These are phyloP conservation scores for Rhizopus delemar DNA, from an alignment of 371 early-diverging fungal genomes.

Conservation along the genomic window DNA sequence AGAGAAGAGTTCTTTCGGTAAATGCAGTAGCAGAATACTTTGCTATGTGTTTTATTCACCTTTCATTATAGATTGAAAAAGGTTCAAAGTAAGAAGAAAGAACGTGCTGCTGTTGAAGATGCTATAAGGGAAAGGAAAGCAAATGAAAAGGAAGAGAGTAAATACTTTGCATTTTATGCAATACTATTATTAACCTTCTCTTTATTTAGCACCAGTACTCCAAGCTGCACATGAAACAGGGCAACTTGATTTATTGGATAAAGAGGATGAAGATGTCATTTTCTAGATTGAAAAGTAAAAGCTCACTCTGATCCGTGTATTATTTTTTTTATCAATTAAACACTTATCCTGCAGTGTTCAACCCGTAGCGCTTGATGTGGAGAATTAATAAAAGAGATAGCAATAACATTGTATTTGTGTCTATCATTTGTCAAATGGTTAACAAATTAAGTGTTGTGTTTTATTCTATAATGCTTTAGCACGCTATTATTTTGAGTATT, in stretches of 20 bases:
- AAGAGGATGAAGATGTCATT: slow-evolving; percentile 67
- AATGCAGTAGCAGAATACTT: background rate
- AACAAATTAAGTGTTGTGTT: too few species aligned
- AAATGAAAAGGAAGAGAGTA: slow-evolving; percentile 23
- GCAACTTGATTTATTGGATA: slow-evolving; percentile 47
- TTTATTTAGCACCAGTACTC: slow-evolving; percentile 23
- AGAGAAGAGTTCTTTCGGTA: slow-evolving; percentile 99
- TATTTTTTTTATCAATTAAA: background rate
- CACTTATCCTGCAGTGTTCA: background rate
- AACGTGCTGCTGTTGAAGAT: slow-evolving; percentile 26
- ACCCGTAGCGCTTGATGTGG: background rate
- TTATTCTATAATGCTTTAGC: too few species aligned
- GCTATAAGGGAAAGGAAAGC: slow-evolving; percentile 41
- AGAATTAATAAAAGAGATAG: too few species aligned
- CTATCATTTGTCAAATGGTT: too few species aligned
- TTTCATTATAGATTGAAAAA: slow-evolving; percentile 83
- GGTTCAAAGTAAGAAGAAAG: slow-evolving; percentile 97
- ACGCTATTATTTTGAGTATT: too few species aligned
- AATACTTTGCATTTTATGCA: background rate
- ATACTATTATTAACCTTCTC: background rate
- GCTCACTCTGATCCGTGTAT: too few species aligned
- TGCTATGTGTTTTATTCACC: background rate
- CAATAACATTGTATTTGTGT: too few species aligned
- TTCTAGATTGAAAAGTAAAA: slow-evolving; percentile 12
- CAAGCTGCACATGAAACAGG: slow-evolving; percentile 46